These are phyloP conservation scores for Tulasnella sp. DNA, from an alignment of 768 basidiomycete genomes.

Conservation along the genomic window DNA sequence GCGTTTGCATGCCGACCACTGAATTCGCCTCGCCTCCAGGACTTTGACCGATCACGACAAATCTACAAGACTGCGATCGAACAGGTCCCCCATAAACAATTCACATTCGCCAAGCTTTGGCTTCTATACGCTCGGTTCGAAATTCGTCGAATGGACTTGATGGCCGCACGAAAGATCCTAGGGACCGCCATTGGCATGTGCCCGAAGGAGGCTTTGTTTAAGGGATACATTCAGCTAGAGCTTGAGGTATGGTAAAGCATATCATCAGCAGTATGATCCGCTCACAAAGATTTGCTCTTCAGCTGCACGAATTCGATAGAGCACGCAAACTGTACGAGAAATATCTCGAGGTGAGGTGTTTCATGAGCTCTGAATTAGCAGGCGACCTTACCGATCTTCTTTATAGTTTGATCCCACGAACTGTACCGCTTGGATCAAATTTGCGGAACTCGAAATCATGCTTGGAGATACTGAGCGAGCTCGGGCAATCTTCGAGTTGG, in stretches of 20 bases:
- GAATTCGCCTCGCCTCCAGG: conserved; percentile 51
- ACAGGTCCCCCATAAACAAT: conserved; percentile 93
- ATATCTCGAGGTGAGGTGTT: conserved; percentile 75
- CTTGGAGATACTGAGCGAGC: conserved; percentile 87
- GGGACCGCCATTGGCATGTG: conserved; percentile 94
- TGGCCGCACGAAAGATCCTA: conserved; percentile 84
- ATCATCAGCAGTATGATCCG: background rate
- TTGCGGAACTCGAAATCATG: conserved; percentile 85
- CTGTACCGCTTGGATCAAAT: conserved; percentile 94
- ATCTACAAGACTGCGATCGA: conserved; percentile 89
- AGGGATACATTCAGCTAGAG: conserved; percentile 93
- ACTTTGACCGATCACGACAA: conserved; percentile 81
- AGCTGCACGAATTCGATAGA: conserved; percentile 94
- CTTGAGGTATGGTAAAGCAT: conserved; percentile 65
- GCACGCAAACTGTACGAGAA: conserved; percentile 92
- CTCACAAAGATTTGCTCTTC: conserved; percentile 3
- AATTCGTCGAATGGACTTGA: conserved; percentile 76
- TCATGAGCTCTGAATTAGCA: background rate
- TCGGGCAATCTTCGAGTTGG: conserved; percentile 93
- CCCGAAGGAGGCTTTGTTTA: conserved; percentile 93
- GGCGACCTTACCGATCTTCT: background rate
- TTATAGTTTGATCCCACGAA: conserved; percentile 86
- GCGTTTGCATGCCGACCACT: background rate
- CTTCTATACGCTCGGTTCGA: conserved; percentile 91
- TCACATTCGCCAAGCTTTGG: conserved; percentile 99